A percentile compares a stretch with the other conserved stretches of the same genome.
These are phyloP conservation scores for Anthracocystis walkeri DNA, from an alignment of 1,284 basidiomycete species.

Conservation along the genomic window DNA sequence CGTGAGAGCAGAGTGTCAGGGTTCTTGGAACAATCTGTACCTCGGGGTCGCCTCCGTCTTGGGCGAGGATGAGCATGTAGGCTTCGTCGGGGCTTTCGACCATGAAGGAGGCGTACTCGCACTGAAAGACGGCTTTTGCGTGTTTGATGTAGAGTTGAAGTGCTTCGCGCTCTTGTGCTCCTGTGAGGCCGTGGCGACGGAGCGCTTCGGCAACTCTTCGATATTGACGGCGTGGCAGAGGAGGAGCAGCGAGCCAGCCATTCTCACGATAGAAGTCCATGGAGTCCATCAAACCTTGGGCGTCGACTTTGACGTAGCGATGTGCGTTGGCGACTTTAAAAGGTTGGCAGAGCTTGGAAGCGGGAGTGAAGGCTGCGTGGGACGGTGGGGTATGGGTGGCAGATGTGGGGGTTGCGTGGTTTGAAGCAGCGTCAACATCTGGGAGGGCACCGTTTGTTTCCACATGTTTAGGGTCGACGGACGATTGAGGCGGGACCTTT, in stretches of 20 bases:
- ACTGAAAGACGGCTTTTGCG: slow-evolving; percentile 49
- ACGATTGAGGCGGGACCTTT: slow-evolving; percentile 5
- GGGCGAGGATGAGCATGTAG: slow-evolving; percentile 48
- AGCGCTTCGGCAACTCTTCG: slow-evolving; percentile 27
- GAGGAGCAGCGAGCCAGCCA: slow-evolving; percentile 52
- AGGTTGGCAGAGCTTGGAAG: slow-evolving; percentile 17
- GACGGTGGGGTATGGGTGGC: not conserved
- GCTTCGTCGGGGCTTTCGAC: slow-evolving; percentile 39
- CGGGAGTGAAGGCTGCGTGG: slow-evolving; percentile 5
- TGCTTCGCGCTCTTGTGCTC: slow-evolving; percentile 34
- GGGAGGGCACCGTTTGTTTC: slow-evolving; percentile 7
- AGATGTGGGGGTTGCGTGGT: not conserved
- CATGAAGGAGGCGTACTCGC: slow-evolving; percentile 50
- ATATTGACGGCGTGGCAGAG: slow-evolving; percentile 29
- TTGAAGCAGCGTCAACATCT: not conserved
- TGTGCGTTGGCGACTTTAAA: slow-evolving; percentile 11
- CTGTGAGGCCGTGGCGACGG: slow-evolving; percentile 34
- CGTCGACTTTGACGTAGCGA: slow-evolving; percentile 37
- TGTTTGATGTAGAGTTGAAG: slow-evolving; percentile 41
- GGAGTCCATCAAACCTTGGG: slow-evolving; percentile 24
- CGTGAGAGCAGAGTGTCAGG: slow-evolving; percentile 51
- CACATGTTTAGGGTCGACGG: not conserved
- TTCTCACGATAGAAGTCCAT: slow-evolving; percentile 37
- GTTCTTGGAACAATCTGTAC: slow-evolving; percentile 24
- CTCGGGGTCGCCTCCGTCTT: slow-evolving; percentile 28